Evolutionary conservation across 495 filamentous ascomycete genomes (phyloP).

Genomic region (Aspergillus kassunensis): DNA sequence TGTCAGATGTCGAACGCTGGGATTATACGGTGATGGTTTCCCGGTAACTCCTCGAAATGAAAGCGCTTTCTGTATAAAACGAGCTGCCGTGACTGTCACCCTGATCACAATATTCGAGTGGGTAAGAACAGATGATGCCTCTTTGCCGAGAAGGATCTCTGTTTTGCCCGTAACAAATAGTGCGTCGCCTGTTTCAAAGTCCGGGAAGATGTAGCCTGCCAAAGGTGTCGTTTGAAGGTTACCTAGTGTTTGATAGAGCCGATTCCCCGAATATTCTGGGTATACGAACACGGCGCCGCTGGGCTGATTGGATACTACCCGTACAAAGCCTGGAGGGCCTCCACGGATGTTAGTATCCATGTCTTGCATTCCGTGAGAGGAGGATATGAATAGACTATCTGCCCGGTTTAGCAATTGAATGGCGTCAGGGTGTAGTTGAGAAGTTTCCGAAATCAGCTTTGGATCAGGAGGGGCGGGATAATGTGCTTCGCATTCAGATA

Average conservation of each 20-base stretch:
- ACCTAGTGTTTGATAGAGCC: slow-evolving; percentile 76
- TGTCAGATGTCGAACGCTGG: slow-evolving; percentile 51
- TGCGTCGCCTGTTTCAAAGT: slow-evolving; percentile 65
- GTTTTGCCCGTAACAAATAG: slow-evolving; percentile 66
- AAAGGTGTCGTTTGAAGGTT: slow-evolving; percentile 63
- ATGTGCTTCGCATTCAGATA: slow-evolving; percentile 74
- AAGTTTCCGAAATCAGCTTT: slow-evolving; percentile 44
- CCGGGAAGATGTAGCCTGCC: slow-evolving; percentile 64
- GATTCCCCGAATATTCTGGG: slow-evolving; percentile 79
- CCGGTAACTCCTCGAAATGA: slow-evolving; percentile 59
- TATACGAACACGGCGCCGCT: slow-evolving; percentile 55
- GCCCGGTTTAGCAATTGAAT: slow-evolving; percentile 57
- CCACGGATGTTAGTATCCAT: slow-evolving; percentile 89
- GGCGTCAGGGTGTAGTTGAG: slow-evolving; percentile 42
- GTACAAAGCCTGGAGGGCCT: slow-evolving; percentile 68
- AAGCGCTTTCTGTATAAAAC: slow-evolving; percentile 59
- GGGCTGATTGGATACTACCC: slow-evolving; percentile 51
- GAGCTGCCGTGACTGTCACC: slow-evolving; percentile 54
- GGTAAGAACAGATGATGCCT: slow-evolving; percentile 56
- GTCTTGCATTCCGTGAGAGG: slow-evolving; percentile 51
- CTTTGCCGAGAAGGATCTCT: slow-evolving; percentile 58
- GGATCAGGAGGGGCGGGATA: slow-evolving; percentile 46
- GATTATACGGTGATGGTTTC: slow-evolving; percentile 70
- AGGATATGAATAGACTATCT: slow-evolving; percentile 75
- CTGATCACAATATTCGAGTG: slow-evolving; percentile 68